Conservation (phyloP, 2,329 filamentous ascomycete species). For the Calonectria naviculata region DNA sequence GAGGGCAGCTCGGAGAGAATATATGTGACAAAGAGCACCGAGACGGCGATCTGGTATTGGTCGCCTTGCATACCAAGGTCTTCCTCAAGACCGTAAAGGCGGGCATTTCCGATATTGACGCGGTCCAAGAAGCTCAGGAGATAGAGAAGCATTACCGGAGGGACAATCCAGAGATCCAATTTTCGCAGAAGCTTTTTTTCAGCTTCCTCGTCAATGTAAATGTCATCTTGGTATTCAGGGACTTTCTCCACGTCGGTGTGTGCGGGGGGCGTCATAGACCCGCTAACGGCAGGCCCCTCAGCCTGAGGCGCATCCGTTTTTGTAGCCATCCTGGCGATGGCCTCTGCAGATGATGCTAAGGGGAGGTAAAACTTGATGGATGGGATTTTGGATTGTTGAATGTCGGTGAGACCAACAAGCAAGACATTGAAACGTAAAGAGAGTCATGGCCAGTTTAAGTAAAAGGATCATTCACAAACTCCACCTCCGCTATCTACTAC, state of each 20-base stretch:
- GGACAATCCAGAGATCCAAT: constrained; percentile 71
- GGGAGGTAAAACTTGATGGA: neutral
- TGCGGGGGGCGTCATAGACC: neutral
- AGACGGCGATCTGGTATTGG: constrained; percentile 62
- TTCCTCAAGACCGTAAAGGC: constrained; percentile 70
- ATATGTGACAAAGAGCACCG: constrained; percentile 49
- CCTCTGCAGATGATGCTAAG: neutral
- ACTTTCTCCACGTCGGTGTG: constrained; percentile 36
- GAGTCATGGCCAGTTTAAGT: constrained; percentile 8
- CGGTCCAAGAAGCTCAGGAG: constrained; percentile 50
- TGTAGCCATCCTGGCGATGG: constrained; percentile 25
- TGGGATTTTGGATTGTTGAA: neutral
- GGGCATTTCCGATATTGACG: constrained; percentile 66
- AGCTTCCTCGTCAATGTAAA: constrained; percentile 43
- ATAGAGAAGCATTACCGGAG: constrained; percentile 71
- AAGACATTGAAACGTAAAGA: neutral
- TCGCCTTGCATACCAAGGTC: constrained; percentile 67
- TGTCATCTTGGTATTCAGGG: constrained; percentile 24
- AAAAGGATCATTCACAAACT: neutral
- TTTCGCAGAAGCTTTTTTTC: constrained; percentile 62
- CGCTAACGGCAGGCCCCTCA: neutral
- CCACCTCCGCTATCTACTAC: constrained; percentile 15
- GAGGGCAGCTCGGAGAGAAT: constrained; percentile 54
- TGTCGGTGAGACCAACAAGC: neutral
- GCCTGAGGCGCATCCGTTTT: constrained; percentile 14